Evolutionary conservation across 177 flowering plant species (phyloP), one percentile per base, ranked within the genome.

Genomic region (Vitis hybrid): DNA sequence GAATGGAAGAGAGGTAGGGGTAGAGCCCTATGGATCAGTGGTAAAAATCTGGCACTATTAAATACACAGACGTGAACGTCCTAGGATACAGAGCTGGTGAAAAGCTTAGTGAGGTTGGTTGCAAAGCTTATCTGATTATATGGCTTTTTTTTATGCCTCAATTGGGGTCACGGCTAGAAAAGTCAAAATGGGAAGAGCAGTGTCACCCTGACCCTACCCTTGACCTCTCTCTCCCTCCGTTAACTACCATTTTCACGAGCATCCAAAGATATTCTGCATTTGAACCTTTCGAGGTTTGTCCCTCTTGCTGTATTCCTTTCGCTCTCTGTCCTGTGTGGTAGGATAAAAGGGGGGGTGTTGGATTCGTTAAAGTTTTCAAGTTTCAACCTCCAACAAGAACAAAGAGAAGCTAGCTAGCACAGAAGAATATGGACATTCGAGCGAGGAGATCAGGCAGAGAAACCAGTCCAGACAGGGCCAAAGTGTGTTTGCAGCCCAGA

Each of bases 391-490:
- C 17, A 5, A 4, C 15, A 4, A 52, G n/a, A 4, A 59, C 21
- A 50, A 5, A 10, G 15, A 51, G 18, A 56, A 21, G 30, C 30
- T 26, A 26, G 30, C 30, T 26, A 26, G 30, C 30, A 26, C 30
- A 49, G 15, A 56, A 59, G 45, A 26, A 64, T 12, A 84, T 82
- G 83, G 85, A 85, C 4, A 58, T 77, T 19, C 62, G 77, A 67
- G 74, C 71, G 13, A 78, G 82, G 64, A 84, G 77, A 71, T 66
- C 64, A 40, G 6, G 9, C 72, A 82, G 83, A 66, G 84, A 85
- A 23, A 70, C 40, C 11, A 87, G 88, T 66, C 91, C 89, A 13
- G 88, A 85, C 23, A 82, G 86, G 60, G 83, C 73, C 52, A 80
- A 72, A 60, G 70, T 73, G 2, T 71, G 69, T 45, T 68, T 68